A percentile compares a stretch with the other conserved stretches of the same genome.
These are phyloP conservation scores for Auricularia cornea DNA, from an alignment of 768 basidiomycete genomes.

Conservation along the genomic window DNA sequence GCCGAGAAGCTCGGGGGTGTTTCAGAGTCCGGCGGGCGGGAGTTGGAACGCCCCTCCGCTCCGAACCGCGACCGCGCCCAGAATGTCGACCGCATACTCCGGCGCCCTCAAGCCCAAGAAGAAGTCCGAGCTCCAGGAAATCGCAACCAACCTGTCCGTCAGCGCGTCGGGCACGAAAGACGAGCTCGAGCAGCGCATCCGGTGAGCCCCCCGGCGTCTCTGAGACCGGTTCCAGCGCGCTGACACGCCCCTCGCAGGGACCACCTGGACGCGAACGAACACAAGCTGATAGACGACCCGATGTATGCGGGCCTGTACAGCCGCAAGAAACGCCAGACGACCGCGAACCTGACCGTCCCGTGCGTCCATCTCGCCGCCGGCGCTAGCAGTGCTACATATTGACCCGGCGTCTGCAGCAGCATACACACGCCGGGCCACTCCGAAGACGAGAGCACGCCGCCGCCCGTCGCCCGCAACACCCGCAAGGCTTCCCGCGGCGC, in stretches of 20 bases:
- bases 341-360: background rate
- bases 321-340: slow-evolving; percentile 4
- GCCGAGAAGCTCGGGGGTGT: no score
- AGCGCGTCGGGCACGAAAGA: slow-evolving; percentile 54
- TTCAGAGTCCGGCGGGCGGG: no score
- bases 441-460: slow-evolving; percentile 14
- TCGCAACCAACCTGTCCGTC: slow-evolving; percentile 40
- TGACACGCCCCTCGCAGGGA: slow-evolving; percentile 14
- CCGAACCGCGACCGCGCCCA: background rate
- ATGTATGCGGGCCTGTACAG: slow-evolving; percentile 47
- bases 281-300: slow-evolving; percentile 47
- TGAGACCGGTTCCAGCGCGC: background rate
- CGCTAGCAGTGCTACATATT: background rate
- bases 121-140: slow-evolving; percentile 57
- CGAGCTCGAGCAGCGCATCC: slow-evolving; percentile 53
- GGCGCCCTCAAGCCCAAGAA: slow-evolving; percentile 36
- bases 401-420: background rate
- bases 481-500: slow-evolving; percentile 5
- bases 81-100: background rate
- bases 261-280: slow-evolving; percentile 49
- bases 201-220: slow-evolving; percentile 9
- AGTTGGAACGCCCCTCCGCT: background rate
- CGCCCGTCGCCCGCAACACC: slow-evolving; percentile 24
- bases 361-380: background rate
- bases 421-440: background rate